Evolutionary conservation across 768 basidiomycete species (phyloP).

Genomic region (Leucosporidium yakuticum): DNA sequence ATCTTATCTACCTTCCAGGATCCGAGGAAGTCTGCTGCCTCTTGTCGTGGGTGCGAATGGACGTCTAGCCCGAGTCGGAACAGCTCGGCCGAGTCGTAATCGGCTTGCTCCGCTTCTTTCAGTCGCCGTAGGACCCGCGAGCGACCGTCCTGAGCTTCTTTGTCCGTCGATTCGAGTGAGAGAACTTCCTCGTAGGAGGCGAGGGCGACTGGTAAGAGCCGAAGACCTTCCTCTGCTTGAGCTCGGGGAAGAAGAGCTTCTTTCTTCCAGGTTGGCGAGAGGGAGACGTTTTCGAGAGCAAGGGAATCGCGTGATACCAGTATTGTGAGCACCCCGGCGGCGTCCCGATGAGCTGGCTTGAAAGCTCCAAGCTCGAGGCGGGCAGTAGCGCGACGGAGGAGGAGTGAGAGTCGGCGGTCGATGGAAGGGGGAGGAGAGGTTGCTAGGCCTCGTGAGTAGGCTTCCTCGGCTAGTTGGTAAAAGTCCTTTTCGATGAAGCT

Average conservation of each 20-base stretch:
- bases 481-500: too few relatives aligned
- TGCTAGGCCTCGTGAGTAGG: too few relatives aligned
- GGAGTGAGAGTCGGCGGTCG: too few relatives aligned
- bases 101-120: background rate
- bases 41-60: too few relatives aligned
- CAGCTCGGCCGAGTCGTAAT: conserved; percentile 2
- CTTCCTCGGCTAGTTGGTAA: too few relatives aligned
- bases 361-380: background rate
- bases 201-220: background rate
- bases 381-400: too few relatives aligned
- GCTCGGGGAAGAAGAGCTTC: conserved; percentile 57
- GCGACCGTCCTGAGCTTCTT: background rate
- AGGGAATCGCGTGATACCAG: too few relatives aligned
- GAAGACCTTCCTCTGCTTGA: background rate
- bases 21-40: conserved; percentile 6
- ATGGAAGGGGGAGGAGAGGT: too few relatives aligned
- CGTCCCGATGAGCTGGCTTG: background rate
- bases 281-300: too few relatives aligned
- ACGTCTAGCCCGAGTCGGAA: background rate
- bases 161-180: background rate
- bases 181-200: background rate
- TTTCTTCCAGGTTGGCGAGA: too few relatives aligned
- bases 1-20: background rate
- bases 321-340: background rate
- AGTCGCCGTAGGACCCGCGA: background rate